Base-by-base conservation (phyloP, 2,329 filamentous ascomycete genomes). In the Diplodia mutila region DNA sequence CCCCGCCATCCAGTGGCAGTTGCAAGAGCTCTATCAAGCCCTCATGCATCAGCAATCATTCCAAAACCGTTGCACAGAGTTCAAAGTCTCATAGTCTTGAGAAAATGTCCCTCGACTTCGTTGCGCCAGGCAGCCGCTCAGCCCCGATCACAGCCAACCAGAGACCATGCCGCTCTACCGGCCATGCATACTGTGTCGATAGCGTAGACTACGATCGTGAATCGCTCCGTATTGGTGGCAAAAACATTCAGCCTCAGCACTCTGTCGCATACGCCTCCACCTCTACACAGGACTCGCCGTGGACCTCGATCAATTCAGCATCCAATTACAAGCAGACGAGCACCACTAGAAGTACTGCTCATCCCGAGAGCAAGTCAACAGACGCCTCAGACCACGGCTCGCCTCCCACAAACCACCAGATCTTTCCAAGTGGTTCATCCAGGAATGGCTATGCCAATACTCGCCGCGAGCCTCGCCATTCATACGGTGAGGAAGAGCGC, bases 71-170 rank as follows among this genome's bases (percentile, higher is more conserved):
- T 39, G 32, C 1, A 8, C 34, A 46, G 42, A 67, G 53, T n/a
- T 54, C 54, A 21, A 42, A 61, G 21, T 61, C 48, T 34, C 54
- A 42, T 16, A 29, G 65, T 37, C 55, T 67, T 8, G 65, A 67
- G 54, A 61, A 46, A 34, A 67, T 67, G 53, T 67, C 65, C 21
- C 65, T 67, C 29, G 65, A 67, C 39, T 67, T 61, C 54, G n/a
- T n/a, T n/a, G n/a, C n/a, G n/a, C n/a, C n/a, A n/a, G n/a, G n/a
- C n/a, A n/a, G n/a, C n/a, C n/a, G 25, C 61, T 39, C 42, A 53
- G 16, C 54, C 21, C n/a, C 42, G 16, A 27, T 14, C 25, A 29
- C 29, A 39, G 37, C 25, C 29, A 57, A 42, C 42, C 53, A 57
- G 8, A 34, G 21, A 27, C 21, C 32, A 34, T 48, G 29, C 64